phyloP scores from a whole-genome alignment of 2,329 filamentous ascomycete genomes.

The Claviceps humidiphila region DNA sequence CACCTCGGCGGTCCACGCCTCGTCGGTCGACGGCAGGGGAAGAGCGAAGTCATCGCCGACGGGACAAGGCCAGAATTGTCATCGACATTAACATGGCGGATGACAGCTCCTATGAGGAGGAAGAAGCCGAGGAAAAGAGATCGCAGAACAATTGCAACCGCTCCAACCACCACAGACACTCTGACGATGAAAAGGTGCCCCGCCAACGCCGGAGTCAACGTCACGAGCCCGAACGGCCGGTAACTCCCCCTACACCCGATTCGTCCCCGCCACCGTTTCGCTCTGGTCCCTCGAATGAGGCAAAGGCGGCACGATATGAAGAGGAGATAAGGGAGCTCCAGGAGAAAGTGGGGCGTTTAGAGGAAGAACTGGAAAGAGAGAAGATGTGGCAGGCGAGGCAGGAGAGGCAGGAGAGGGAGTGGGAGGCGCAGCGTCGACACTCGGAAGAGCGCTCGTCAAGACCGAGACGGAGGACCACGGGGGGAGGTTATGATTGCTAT shows the following conservation, averaged over 20 bases:
- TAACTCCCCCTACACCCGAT: no score
- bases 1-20: conserved; percentile 6
- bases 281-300: no score
- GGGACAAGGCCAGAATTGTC: conserved; percentile 11
- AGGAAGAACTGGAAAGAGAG: conserved; percentile 14
- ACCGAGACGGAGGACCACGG: conserved; percentile 23
- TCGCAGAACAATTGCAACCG: conserved; percentile 17
- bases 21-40: conserved; percentile 16
- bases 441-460: conserved; percentile 26
- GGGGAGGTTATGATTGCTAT: conserved; percentile 10
- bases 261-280: no score
- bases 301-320: conserved; percentile 7
- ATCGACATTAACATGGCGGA: conserved; percentile 20
- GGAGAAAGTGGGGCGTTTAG: conserved; percentile 19
- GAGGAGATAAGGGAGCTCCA: conserved; percentile 20
- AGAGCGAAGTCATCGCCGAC: conserved; percentile 18
- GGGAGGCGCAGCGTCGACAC: conserved; percentile 25
- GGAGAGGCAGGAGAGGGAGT: conserved; percentile 20
- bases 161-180: conserved; percentile 18
- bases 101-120: no score
- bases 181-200: conserved; percentile 8
- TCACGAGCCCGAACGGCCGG: no score
- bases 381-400: conserved; percentile 13
- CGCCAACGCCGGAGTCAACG: no score
- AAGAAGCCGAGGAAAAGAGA: no score